Conservation (phyloP, 371 early-diverging fungal species). For the Mucor saturninus region DNA sequence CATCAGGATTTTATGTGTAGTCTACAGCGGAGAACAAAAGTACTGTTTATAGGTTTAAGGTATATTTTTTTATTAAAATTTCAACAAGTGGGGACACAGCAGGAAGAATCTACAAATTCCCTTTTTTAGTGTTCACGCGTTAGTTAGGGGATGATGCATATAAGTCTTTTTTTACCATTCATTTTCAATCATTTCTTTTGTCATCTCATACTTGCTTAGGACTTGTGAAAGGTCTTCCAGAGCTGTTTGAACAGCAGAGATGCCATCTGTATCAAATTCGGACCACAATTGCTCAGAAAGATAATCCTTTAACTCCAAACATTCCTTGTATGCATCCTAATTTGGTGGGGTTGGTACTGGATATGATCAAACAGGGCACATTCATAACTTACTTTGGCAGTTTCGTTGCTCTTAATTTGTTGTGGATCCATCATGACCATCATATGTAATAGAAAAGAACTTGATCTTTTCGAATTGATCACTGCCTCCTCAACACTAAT, state of each 20-base stretch:
- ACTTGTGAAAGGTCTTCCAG: slow-evolving; percentile 38
- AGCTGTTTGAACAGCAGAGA: slow-evolving; percentile 33
- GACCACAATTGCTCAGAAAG: slow-evolving; percentile 53
- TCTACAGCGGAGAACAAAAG: neutral
- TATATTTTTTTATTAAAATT: neutral
- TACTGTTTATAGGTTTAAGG: neutral
- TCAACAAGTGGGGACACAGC: slow-evolving; percentile 19
- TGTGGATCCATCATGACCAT: slow-evolving; percentile 41
- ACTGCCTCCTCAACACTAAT: slow-evolving; percentile 42
- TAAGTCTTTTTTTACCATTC: slow-evolving; percentile 17
- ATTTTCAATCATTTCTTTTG: slow-evolving; percentile 29
- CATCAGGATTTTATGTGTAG: no score
- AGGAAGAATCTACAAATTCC: slow-evolving; percentile 22
- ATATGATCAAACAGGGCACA: no score
- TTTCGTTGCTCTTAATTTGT: slow-evolving; percentile 44
- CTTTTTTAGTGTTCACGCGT: neutral
- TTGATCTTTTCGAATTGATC: slow-evolving; percentile 28
- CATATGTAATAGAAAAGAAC: slow-evolving; percentile 38
- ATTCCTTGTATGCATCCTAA: slow-evolving; percentile 48
- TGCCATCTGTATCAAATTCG: slow-evolving; percentile 38
- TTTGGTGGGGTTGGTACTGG: no score
- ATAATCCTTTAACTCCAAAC: slow-evolving; percentile 40
- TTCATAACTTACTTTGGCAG: slow-evolving; percentile 31
- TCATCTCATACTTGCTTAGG: slow-evolving; percentile 39
- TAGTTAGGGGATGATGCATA: no score